Evolutionary conservation across 169 alveolate species (phyloP), one percentile per base, ranked within the genome.

Genomic region (Pseudocohnilembus persalinus): DNA sequence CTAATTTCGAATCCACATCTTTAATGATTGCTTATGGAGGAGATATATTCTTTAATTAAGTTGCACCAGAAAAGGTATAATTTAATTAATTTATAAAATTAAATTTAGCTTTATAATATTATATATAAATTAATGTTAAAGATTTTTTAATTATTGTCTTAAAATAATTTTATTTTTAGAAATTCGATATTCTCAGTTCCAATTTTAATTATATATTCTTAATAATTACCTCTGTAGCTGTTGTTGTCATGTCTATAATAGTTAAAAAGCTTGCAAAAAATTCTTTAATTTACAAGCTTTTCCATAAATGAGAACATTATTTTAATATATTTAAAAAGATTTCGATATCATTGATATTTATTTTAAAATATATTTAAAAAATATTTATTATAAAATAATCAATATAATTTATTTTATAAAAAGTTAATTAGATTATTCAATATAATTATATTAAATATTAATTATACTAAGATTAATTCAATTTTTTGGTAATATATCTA

Each of bases 1-100:
- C 84, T 28, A 79, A 79, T 79, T 79, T 79, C 25, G 84, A 79
- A 63, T 79, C 84, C n/a, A 79, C 84, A n/a, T 29, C 64, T 49
- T n/a, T 79, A 6, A 49, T 79, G 25, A 30, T 79, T 20, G 84
- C 84, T 0, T 79, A 49, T 79, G 84, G 84, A 63, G 64, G 29
- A 28, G 84, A 79, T 29, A 49, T 79, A 0, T 79, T 79, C 27
- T 34, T 34, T 31, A 63, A 75, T 63, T 49, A 68, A 11, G 73
- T 79, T 4, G 84, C 84, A 29, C 84, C 84, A 16, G 84, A 79
- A 25, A 79, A 73, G 63, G 84, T 79, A 79, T 15, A n/a, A n/a
- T 15, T 15, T n/a, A 15, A 73, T 73, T 15, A 6, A 73, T 15
- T 15, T 73, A 73, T 11, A 15, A 15, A 73, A 73, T n/a, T n/a